Conservation (phyloP, 2,329 filamentous ascomycete genomes). For the Chalaropsis thielavioides region DNA sequence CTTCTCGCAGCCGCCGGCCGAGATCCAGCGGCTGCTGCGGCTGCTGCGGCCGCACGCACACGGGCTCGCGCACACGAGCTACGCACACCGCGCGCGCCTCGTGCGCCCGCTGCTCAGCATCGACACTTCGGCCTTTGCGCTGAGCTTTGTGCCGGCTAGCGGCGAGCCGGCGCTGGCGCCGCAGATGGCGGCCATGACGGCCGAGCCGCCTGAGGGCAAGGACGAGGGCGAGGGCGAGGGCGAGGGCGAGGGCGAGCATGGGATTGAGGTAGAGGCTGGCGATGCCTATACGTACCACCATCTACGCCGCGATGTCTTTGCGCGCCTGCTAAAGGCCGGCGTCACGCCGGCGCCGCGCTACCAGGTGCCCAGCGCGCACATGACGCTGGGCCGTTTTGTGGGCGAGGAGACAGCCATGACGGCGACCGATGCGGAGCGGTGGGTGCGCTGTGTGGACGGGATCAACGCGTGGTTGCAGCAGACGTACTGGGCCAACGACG, state of each 20-base stretch:
- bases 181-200: slow-evolving; percentile 3
- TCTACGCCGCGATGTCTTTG: slow-evolving; percentile 64
- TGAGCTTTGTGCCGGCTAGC: slow-evolving; percentile 73
- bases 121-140: slow-evolving; percentile 69
- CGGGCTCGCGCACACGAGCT: slow-evolving; percentile 50
- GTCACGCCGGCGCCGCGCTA: slow-evolving; percentile 54
- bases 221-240: not conserved
- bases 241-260: too few species aligned
- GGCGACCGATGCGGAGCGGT: slow-evolving; percentile 48
- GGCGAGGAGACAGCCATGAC: not conserved
- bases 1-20: slow-evolving; percentile 57
- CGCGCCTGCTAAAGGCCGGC: slow-evolving; percentile 43
- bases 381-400: slow-evolving; percentile 75
- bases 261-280: slow-evolving; percentile 22
- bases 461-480: slow-evolving; percentile 58
- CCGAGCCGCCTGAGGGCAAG: not conserved
- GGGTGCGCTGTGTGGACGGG: slow-evolving; percentile 56
- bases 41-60: slow-evolving; percentile 42
- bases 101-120: slow-evolving; percentile 73
- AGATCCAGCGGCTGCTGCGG: slow-evolving; percentile 50
- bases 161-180: slow-evolving; percentile 33
- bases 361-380: slow-evolving; percentile 75
- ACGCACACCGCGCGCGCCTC: slow-evolving; percentile 54
- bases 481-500: slow-evolving; percentile 28
- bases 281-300: slow-evolving; percentile 82